These are phyloP conservation scores for Emydomyces testavorans DNA, from an alignment of 2,329 filamentous ascomycete species.

Conservation along the genomic window DNA sequence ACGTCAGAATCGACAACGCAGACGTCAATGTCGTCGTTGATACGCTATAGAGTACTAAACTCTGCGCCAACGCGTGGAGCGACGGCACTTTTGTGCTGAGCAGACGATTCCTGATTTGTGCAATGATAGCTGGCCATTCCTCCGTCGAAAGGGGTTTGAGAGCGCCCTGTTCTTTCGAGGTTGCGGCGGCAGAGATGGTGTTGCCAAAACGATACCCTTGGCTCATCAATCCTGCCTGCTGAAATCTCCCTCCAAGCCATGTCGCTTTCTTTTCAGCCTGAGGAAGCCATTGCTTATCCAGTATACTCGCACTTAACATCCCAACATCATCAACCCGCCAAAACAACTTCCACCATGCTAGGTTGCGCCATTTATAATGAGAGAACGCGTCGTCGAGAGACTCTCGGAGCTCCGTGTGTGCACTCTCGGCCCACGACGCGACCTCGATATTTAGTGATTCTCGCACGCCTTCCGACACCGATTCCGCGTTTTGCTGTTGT, in stretches of 20 bases:
- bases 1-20: slow-evolving; percentile 45
- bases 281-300: slow-evolving; percentile 64
- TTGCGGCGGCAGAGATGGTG: not conserved
- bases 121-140: slow-evolving; percentile 62
- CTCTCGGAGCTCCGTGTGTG: slow-evolving; percentile 71
- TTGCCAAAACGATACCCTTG: slow-evolving; percentile 5
- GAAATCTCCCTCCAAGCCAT: slow-evolving; percentile 66
- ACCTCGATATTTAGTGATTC: slow-evolving; percentile 48
- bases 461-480: slow-evolving; percentile 36
- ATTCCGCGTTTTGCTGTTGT: slow-evolving; percentile 23
- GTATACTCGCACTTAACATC: slow-evolving; percentile 68
- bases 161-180: not conserved
- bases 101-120: slow-evolving; percentile 56
- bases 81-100: slow-evolving; percentile 56
- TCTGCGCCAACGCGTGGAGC: slow-evolving; percentile 61
- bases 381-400: slow-evolving; percentile 68
- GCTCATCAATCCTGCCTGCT: slow-evolving; percentile 47
- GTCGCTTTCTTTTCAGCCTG: slow-evolving; percentile 71
- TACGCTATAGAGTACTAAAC: slow-evolving; percentile 61
- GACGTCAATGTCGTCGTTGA: slow-evolving; percentile 57
- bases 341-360: slow-evolving; percentile 90
- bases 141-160: slow-evolving; percentile 23
- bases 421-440: slow-evolving; percentile 61
- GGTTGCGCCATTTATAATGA: slow-evolving; percentile 63
- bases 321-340: slow-evolving; percentile 89